These are phyloP conservation scores for Leavenworthia alabamica DNA, from an alignment of 345 rosid species.

Conservation along the genomic window DNA sequence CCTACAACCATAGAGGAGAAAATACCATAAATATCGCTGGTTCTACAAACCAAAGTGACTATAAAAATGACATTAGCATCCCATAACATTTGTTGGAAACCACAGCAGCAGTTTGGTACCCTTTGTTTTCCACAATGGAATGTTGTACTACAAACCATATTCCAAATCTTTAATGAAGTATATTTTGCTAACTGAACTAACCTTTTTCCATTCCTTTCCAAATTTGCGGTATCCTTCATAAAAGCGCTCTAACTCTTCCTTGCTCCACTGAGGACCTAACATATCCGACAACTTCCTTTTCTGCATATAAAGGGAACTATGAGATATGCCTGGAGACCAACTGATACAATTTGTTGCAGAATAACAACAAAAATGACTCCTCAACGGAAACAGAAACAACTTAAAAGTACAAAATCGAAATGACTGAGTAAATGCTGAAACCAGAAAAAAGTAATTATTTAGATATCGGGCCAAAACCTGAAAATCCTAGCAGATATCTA, in stretches of 20 bases:
- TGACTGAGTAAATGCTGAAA: not conserved
- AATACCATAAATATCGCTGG: not conserved
- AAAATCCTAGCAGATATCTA: slow-evolving; percentile 4
- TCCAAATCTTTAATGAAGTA: not conserved
- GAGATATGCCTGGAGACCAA: slow-evolving; percentile 10
- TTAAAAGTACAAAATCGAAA: not conserved
- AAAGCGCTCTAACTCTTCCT: slow-evolving; percentile 69
- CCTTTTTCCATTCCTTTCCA: slow-evolving; percentile 85
- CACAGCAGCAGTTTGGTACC: not conserved
- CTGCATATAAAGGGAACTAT: slow-evolving; percentile 35
- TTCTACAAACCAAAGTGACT: slow-evolving; percentile 11
- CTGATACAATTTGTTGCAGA: not conserved
- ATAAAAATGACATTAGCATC: slow-evolving; percentile 8
- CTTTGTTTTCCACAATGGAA: not conserved
- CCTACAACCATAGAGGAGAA: slow-evolving; percentile 38
- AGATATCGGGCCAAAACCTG: not conserved
- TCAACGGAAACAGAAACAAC: not conserved
- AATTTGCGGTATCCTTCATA: slow-evolving; percentile 68
- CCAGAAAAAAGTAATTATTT: not conserved
- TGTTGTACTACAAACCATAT: not conserved
- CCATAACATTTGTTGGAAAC: not conserved
- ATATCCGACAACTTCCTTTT: slow-evolving; percentile 69
- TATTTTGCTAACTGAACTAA: slow-evolving; percentile 21
- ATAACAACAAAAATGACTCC: slow-evolving; percentile 1
- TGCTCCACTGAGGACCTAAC: slow-evolving; percentile 85